Conservation (phyloP, 495 filamentous ascomycete species). For the Aspergillus sclerotioniger region DNA sequence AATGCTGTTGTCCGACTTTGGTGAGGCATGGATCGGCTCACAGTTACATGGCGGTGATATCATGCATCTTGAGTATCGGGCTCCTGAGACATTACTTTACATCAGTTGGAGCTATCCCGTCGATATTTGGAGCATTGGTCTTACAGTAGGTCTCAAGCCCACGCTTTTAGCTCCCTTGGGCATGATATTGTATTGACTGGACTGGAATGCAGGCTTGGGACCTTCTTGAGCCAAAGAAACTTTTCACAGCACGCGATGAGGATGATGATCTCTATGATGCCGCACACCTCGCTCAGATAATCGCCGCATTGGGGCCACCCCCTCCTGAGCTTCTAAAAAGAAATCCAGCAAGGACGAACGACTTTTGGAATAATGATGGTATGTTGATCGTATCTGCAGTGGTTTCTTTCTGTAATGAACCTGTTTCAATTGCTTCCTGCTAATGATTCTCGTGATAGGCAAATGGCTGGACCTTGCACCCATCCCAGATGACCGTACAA, state of each 20-base stretch:
- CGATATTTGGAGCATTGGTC: slow-evolving; percentile 51
- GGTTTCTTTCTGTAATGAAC: background rate
- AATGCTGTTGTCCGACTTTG: slow-evolving; percentile 32
- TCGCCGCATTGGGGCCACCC: slow-evolving; percentile 42
- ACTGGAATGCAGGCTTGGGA: slow-evolving; percentile 49
- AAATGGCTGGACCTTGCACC: slow-evolving; percentile 27
- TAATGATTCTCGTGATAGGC: too few relatives aligned
- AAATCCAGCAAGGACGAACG: slow-evolving; percentile 22
- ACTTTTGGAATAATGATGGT: slow-evolving; percentile 30
- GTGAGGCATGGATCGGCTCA: slow-evolving; percentile 31
- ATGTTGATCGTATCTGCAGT: slow-evolving; percentile 7
- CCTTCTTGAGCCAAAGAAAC: slow-evolving; percentile 37
- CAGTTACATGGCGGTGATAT: slow-evolving; percentile 27
- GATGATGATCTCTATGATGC: slow-evolving; percentile 36
- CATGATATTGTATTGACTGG: background rate
- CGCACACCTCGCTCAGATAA: slow-evolving; percentile 41
- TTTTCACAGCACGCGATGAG: slow-evolving; percentile 38
- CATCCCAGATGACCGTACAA: slow-evolving; percentile 23
- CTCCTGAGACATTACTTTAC: slow-evolving; percentile 36
- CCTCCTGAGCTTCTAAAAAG: slow-evolving; percentile 32
- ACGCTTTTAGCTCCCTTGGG: background rate
- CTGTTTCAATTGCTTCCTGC: background rate
- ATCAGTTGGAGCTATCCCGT: slow-evolving; percentile 43
- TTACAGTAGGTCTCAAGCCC: slow-evolving; percentile 34
- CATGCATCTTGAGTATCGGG: slow-evolving; percentile 40